Base-by-base conservation (phyloP, 331 rosid species). In the Malus hybrid region DNA sequence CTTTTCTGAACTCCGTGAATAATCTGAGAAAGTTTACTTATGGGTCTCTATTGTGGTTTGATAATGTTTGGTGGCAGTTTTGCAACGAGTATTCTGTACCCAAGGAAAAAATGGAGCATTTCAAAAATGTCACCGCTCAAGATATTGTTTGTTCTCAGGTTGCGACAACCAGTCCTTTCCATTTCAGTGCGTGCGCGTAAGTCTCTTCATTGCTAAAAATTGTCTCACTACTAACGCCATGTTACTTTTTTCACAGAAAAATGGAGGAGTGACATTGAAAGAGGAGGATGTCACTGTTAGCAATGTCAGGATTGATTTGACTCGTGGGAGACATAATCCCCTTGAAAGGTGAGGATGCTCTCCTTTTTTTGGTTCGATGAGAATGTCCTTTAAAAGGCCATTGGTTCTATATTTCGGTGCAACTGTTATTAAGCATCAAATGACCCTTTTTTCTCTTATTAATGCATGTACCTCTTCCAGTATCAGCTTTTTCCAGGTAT, bases 111-210 rank as follows among this genome's bases (percentile, higher is more conserved):
- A 72, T 92, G 73, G 93, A 90, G 48, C 76, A 90, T 74, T 92
- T 90, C 80, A 91, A 87, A 86, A 87, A 86, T 24, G 93, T 92
- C 80, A 94, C 97, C 28, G 90, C 97, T 15, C 91, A 87, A 85
- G 99, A 94, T 80, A 94, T 94, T 79, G 87, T 90, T 83, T 94
- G 99, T 76, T 85, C 97, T 20, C 97, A 94, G 97, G 99, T 76
- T 57, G 12, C 7, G 20, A 11, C 7, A 14, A 12, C 63, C 2
- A 18, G 11, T 72, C 54, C 73, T 81, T 75, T n/a, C 76, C 31
- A 31, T 70, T 6, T 64, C 79, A 44, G 50, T 44, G 15, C 5
- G 0, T 34, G 44, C 7, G 2, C 3, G 42, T 61, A 6, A 9
- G 44, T 62, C 31, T 29, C 14, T 39, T 67, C 16, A 15, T 9